These are phyloP conservation scores for Coleophoma cylindrospora DNA, from an alignment of 2,329 filamentous ascomycete species.

Conservation along the genomic window DNA sequence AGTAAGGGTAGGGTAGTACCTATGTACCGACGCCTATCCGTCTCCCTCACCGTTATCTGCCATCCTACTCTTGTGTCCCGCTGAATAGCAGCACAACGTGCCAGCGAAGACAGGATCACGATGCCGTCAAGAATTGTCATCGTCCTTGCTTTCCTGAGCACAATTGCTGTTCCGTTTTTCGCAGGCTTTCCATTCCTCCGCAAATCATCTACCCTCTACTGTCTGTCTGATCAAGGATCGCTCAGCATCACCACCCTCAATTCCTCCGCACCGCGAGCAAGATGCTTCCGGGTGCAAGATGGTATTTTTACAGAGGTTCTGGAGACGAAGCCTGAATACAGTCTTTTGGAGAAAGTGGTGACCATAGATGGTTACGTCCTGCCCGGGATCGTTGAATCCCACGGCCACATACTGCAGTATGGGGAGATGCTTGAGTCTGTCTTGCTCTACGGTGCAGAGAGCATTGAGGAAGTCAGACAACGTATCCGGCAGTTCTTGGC, in stretches of 20 bases:
- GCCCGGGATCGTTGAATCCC: slow-evolving; percentile 67
- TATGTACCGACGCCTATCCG: too few species aligned
- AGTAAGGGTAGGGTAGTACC: too few species aligned
- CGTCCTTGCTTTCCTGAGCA: background rate
- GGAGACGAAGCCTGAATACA: slow-evolving; percentile 20
- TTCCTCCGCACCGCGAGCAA: slow-evolving; percentile 29
- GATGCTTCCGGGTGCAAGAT: slow-evolving; percentile 51
- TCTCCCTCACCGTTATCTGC: too few species aligned
- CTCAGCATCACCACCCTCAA: slow-evolving; percentile 38
- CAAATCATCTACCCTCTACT: slow-evolving; percentile 13
- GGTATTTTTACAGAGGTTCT: slow-evolving; percentile 48
- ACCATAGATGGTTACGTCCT: slow-evolving; percentile 48
- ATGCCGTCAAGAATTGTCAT: background rate
- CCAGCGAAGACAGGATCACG: background rate
- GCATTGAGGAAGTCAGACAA: slow-evolving; percentile 46
- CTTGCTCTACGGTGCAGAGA: slow-evolving; percentile 54
- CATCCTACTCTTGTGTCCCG: too few species aligned
- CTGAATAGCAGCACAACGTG: too few species aligned
- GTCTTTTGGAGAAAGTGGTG: slow-evolving; percentile 21
- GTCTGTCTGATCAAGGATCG: slow-evolving; percentile 26
- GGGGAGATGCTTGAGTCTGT: slow-evolving; percentile 64
- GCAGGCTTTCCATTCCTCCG: background rate
- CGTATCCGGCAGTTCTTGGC: slow-evolving; percentile 48
- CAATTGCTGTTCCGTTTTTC: background rate
- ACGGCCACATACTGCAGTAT: slow-evolving; percentile 62